Conservation (phyloP, 2,329 filamentous ascomycete genomes). For the Fonsecaea pugnacius region DNA sequence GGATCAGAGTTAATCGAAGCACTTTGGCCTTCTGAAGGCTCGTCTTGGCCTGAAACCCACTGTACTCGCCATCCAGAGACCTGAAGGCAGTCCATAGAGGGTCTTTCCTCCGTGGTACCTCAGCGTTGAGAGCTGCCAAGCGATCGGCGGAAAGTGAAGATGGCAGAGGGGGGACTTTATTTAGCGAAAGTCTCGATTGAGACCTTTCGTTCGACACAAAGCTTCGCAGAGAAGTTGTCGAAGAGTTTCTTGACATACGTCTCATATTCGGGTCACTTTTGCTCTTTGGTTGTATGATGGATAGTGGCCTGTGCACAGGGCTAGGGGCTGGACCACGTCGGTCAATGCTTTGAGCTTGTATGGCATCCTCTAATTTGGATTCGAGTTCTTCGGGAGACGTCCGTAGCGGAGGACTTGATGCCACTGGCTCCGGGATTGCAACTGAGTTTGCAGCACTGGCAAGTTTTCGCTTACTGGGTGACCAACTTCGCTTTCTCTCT, state of each 20-base stretch:
- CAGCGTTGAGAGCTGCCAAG: conserved; percentile 39
- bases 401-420: conserved; percentile 25
- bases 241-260: conserved; percentile 45
- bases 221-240: conserved; percentile 47
- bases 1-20: conserved; percentile 71
- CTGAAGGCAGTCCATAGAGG: conserved; percentile 72
- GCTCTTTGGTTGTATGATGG: conserved; percentile 45
- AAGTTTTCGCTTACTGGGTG: conserved; percentile 27
- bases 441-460: conserved; percentile 18
- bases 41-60: conserved; percentile 72
- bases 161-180: conserved; percentile 54
- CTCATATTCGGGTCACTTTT: conserved; percentile 42
- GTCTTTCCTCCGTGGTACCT: conserved; percentile 64
- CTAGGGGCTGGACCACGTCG: neutral
- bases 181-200: conserved; percentile 48
- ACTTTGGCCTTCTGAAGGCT: conserved; percentile 75
- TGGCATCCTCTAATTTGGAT: neutral
- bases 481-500: conserved; percentile 34
- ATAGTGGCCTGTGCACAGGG: conserved; percentile 45
- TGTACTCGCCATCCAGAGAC: conserved; percentile 64
- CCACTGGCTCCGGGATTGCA: conserved; percentile 22
- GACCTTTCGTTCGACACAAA: conserved; percentile 54
- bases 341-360: neutral
- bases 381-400: conserved; percentile 8
- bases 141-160: conserved; percentile 46